phyloP scores from a whole-genome alignment of 169 alveolate genomes.

The Perkinsus olseni region DNA sequence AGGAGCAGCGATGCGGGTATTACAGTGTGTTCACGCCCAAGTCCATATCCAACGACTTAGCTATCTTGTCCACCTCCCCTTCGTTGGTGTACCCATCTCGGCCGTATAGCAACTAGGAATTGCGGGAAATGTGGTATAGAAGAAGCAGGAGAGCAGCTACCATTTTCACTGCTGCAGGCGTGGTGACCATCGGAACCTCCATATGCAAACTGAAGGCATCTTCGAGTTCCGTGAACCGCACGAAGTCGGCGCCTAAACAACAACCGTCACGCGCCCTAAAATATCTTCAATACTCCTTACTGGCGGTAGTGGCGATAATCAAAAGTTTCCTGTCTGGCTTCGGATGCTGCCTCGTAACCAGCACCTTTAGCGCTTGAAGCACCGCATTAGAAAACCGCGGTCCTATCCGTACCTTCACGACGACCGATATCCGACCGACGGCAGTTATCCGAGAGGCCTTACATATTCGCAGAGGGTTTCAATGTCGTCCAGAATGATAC shows the following conservation, averaged over 20 bases:
- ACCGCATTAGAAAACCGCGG: conserved; percentile 89
- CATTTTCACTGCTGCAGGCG: conserved; percentile 15
- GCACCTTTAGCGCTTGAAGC: conserved; percentile 86
- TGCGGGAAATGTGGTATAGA: not conserved
- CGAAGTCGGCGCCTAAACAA: not conserved
- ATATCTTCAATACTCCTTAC: conserved; percentile 37
- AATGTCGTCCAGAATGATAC: conserved; percentile 89
- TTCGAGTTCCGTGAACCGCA: conserved; percentile 17
- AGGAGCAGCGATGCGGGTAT: not conserved
- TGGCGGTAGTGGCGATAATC: conserved; percentile 93
- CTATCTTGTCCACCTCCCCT: not conserved
- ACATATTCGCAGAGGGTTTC: conserved; percentile 92
- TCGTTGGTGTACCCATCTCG: not conserved
- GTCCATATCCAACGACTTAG: not conserved
- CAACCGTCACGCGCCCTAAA: not conserved
- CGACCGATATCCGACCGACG: not conserved
- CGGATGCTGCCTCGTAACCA: conserved; percentile 89
- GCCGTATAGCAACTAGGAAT: not conserved
- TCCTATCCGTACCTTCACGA: conserved; percentile 31
- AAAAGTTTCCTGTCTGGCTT: conserved; percentile 82
- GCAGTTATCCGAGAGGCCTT: not conserved
- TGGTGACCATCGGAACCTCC: conserved; percentile 27
- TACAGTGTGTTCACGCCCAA: not conserved
- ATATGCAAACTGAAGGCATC: conserved; percentile 29
- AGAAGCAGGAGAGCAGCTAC: not conserved